Evolutionary conservation across 2,329 filamentous ascomycete genomes (phyloP).

Genomic region (Botryosphaeria dothidea): DNA sequence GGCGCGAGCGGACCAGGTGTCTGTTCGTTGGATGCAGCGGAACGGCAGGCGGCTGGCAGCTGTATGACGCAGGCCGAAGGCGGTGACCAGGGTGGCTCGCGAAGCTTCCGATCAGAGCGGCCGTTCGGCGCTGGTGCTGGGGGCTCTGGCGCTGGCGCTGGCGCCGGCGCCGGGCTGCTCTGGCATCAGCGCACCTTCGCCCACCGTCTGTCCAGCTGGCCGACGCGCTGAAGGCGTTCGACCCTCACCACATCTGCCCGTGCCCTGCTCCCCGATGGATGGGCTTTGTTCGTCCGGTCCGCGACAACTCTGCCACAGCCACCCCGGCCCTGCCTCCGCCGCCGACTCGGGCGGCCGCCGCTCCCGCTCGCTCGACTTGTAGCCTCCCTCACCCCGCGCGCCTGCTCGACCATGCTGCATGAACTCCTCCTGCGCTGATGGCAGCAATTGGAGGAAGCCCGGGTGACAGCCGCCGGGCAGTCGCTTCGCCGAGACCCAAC

Average conservation of each 20-base stretch:
- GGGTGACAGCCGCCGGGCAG: conserved; percentile 21
- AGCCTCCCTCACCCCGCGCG: conserved; percentile 2
- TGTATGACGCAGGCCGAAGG: conserved; percentile 17
- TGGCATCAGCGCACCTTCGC: conserved; percentile 14
- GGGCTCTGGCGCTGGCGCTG: background rate
- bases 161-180: background rate
- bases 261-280: conserved; percentile 14
- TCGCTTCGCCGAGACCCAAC: conserved; percentile 19
- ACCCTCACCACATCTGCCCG: background rate
- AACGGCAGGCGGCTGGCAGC: background rate
- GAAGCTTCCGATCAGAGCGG: conserved; percentile 13
- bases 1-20: conserved; percentile 6
- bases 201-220: background rate
- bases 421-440: conserved; percentile 18
- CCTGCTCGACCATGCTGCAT: conserved; percentile 20
- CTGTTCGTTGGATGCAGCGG: background rate
- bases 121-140: background rate
- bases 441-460: conserved; percentile 21
- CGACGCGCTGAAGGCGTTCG: conserved; percentile 13
- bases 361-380: conserved; percentile 14
- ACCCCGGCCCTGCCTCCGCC: conserved; percentile 12
- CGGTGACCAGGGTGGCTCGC: conserved; percentile 7
- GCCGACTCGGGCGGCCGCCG: conserved; percentile 15
- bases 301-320: conserved; percentile 12
- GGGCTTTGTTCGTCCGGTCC: conserved; percentile 19